Percentiles rank a stretch among this genome's conserved stretches.
These are phyloP conservation scores for Symbiodinium pilosum DNA, from an alignment of 73 alveolate genomes.

Conservation along the genomic window DNA sequence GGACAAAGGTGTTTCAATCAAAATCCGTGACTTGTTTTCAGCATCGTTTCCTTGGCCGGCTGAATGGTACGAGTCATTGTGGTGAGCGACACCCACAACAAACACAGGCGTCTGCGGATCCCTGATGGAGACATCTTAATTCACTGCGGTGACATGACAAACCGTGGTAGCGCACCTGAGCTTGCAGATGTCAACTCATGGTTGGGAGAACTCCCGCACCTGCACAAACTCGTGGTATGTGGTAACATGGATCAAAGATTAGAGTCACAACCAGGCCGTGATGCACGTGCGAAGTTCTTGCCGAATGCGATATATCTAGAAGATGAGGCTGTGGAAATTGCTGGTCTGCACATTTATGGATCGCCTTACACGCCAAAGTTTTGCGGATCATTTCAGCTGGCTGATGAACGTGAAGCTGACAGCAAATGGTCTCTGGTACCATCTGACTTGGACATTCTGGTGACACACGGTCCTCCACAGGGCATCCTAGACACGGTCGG, in stretches of 20 bases:
- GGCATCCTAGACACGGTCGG: constrained; percentile 66
- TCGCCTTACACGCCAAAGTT: constrained; percentile 89
- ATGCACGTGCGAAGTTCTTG: constrained; percentile 56
- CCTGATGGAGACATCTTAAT: constrained; percentile 65
- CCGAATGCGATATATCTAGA: constrained; percentile 48
- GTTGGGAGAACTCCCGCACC: constrained; percentile 39
- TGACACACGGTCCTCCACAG: constrained; percentile 94
- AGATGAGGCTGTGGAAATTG: constrained; percentile 66
- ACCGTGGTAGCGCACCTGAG: constrained; percentile 90
- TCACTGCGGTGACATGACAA: constrained; percentile 86
- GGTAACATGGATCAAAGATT: constrained; percentile 93
- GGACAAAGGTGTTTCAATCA: too few species aligned
- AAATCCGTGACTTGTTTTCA: too few species aligned
- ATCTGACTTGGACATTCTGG: constrained; percentile 48
- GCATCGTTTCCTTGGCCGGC: background rate
- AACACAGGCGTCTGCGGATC: constrained; percentile 23
- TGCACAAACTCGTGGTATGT: constrained; percentile 74
- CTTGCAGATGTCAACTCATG: constrained; percentile 52
- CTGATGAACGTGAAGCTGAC: background rate
- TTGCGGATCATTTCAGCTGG: constrained; percentile 88
- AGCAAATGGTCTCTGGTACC: constrained; percentile 89
- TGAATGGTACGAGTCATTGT: constrained; percentile 62
- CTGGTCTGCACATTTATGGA: constrained; percentile 68
- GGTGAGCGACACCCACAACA: constrained; percentile 91
- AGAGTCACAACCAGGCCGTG: constrained; percentile 43